Evolutionary conservation across 371 early-diverging fungal genomes (phyloP).

Genomic region (Catenaria anguillulae): DNA sequence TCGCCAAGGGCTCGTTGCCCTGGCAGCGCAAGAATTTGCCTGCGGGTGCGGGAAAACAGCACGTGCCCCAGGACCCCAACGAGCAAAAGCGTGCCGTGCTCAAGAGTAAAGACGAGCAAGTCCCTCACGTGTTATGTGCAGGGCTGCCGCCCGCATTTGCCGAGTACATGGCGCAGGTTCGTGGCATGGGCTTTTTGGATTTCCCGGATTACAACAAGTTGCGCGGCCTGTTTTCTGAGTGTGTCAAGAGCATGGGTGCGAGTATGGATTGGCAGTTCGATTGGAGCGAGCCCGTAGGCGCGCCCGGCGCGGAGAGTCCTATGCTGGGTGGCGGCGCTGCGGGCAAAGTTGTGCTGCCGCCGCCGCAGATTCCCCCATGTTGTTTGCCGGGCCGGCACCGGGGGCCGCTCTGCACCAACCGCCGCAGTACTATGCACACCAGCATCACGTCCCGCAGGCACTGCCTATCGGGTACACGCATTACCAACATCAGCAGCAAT

Average conservation of each 20-base stretch:
- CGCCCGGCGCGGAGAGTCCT: too few species aligned
- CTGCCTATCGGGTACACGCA: too few species aligned
- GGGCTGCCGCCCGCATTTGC: slow-evolving; percentile 3
- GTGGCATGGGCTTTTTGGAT: background rate
- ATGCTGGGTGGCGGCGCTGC: too few species aligned
- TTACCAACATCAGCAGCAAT: too few species aligned
- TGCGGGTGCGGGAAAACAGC: too few species aligned
- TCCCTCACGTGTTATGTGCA: background rate
- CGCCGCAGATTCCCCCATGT: too few species aligned
- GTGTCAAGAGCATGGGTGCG: background rate
- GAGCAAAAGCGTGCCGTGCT: slow-evolving; percentile 1
- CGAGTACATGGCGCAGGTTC: background rate
- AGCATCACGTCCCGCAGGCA: too few species aligned
- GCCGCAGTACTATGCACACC: too few species aligned
- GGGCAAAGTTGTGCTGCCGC: too few species aligned
- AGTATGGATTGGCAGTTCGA: slow-evolving; percentile 2
- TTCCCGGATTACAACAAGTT: background rate
- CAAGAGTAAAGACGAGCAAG: background rate
- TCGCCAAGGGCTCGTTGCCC: background rate
- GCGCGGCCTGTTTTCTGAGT: background rate
- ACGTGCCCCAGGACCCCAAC: background rate
- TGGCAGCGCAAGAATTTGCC: too few species aligned
- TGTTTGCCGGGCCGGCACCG: too few species aligned
- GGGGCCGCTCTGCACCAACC: too few species aligned
- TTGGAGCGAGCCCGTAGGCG: background rate